Percentiles rank a stretch among this genome's conserved stretches.
Evolutionary conservation across 2,329 filamentous ascomycete genomes (phyloP).

Genomic region (Cordyceps tenuipes): DNA sequence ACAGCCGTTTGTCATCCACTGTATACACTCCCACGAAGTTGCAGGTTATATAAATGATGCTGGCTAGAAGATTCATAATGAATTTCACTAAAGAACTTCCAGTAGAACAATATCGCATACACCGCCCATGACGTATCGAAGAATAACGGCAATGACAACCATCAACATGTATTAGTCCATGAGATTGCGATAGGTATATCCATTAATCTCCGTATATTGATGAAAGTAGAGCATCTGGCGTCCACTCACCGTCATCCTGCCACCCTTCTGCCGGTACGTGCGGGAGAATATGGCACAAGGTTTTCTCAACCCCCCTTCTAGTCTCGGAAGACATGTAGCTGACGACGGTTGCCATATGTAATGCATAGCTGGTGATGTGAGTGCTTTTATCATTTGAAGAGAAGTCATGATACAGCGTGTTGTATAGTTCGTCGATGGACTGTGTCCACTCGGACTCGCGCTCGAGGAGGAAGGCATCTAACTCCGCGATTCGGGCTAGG

Average conservation of each 20-base stretch:
- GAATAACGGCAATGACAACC: too few relatives aligned
- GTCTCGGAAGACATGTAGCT: constrained; percentile 2
- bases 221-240: neutral
- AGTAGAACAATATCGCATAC: too few relatives aligned
- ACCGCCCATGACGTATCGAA: too few relatives aligned
- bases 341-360: neutral
- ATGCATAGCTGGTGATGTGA: neutral
- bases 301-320: neutral
- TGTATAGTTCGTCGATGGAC: neutral
- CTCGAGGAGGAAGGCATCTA: neutral
- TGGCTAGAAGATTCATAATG: too few relatives aligned
- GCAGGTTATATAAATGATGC: too few relatives aligned
- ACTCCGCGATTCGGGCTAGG: neutral
- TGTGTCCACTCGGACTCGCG: neutral
- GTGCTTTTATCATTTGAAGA: too few relatives aligned
- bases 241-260: neutral
- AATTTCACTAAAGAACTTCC: too few relatives aligned
- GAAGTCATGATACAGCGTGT: neutral
- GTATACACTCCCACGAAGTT: too few relatives aligned
- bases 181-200: too few relatives aligned
- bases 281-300: neutral
- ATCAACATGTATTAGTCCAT: too few relatives aligned
- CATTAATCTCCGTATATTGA: constrained; percentile 1
- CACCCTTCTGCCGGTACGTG: neutral
- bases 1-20: too few relatives aligned